Percentiles rank a stretch among this genome's conserved stretches.
phyloP scores from a whole-genome alignment of 768 basidiomycete genomes.

The Fomitopsis pulvina region DNA sequence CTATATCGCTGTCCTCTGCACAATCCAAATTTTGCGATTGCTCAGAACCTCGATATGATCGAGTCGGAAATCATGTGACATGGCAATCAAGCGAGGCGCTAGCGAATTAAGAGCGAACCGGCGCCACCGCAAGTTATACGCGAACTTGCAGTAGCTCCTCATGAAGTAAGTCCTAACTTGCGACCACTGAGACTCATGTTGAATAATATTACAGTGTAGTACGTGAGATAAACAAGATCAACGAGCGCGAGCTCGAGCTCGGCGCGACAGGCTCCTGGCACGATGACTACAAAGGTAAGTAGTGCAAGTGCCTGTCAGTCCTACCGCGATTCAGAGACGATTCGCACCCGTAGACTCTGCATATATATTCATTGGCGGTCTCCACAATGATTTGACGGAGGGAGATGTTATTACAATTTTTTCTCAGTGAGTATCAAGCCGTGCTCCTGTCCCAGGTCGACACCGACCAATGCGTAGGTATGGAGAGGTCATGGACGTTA shows the following conservation, averaged over 20 bases:
- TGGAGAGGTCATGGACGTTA: conserved; percentile 94
- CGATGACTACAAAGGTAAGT: conserved; percentile 83
- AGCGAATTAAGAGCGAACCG: neutral
- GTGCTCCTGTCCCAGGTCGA: conserved; percentile 1
- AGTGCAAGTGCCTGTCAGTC: neutral
- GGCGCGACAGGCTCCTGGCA: conserved; percentile 83
- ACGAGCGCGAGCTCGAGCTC: conserved; percentile 81
- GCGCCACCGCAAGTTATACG: neutral
- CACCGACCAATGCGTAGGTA: conserved; percentile 45
- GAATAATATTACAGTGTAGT: conserved; percentile 57
- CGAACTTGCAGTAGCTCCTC: conserved; percentile 5
- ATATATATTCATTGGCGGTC: conserved; percentile 89
- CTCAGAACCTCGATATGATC: neutral
- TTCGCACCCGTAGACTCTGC: conserved; percentile 66
- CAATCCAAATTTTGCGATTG: neutral
- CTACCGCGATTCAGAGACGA: neutral
- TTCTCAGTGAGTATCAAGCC: conserved; percentile 70
- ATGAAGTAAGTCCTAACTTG: conserved; percentile 60
- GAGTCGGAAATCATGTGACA: neutral
- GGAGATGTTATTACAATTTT: conserved; percentile 97
- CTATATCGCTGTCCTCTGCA: neutral
- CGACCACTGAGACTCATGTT: neutral
- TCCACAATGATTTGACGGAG: conserved; percentile 86
- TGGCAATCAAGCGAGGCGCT: neutral
- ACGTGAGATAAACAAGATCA: conserved; percentile 90